phyloP scores from a whole-genome alignment of 2,329 filamentous ascomycete species.

The Fusarium sp. region DNA sequence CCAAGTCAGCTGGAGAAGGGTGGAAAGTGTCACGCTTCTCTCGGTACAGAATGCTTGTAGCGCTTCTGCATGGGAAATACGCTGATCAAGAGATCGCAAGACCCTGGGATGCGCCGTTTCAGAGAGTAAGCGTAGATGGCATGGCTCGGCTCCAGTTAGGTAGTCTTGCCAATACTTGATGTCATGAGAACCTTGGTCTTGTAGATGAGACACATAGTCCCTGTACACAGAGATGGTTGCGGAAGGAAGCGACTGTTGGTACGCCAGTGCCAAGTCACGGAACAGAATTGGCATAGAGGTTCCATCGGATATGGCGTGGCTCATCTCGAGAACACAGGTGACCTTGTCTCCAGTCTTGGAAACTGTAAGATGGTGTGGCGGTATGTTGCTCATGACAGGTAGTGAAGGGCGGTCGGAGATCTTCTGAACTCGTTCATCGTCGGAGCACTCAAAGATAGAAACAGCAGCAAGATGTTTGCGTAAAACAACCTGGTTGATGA shows the following conservation, averaged over 20 bases:
- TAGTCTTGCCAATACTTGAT: slow-evolving; percentile 28
- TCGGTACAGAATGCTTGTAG: slow-evolving; percentile 14
- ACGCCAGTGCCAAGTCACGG: slow-evolving; percentile 30
- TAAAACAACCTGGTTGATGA: slow-evolving; percentile 40
- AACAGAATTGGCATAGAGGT: slow-evolving; percentile 38
- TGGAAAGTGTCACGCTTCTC: slow-evolving; percentile 25
- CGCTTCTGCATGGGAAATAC: background rate
- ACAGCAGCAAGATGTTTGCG: background rate
- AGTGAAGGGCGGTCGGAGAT: background rate
- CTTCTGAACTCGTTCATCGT: background rate
- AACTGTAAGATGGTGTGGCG: slow-evolving; percentile 36
- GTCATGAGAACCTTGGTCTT: background rate
- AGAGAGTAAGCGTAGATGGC: background rate
- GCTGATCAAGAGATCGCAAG: slow-evolving; percentile 15
- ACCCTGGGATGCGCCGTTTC: background rate
- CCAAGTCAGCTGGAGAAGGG: slow-evolving; percentile 26
- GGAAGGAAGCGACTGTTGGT: slow-evolving; percentile 6
- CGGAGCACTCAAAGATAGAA: background rate
- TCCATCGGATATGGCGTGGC: slow-evolving; percentile 38
- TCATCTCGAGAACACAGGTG: slow-evolving; percentile 34
- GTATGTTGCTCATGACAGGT: background rate
- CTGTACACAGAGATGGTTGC: slow-evolving; percentile 10
- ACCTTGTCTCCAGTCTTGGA: slow-evolving; percentile 1
- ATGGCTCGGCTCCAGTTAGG: slow-evolving; percentile 7
- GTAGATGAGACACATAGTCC: slow-evolving; percentile 28